Conservation (phyloP, 495 filamentous ascomycete species). For the Mycothermus thermophilus region DNA sequence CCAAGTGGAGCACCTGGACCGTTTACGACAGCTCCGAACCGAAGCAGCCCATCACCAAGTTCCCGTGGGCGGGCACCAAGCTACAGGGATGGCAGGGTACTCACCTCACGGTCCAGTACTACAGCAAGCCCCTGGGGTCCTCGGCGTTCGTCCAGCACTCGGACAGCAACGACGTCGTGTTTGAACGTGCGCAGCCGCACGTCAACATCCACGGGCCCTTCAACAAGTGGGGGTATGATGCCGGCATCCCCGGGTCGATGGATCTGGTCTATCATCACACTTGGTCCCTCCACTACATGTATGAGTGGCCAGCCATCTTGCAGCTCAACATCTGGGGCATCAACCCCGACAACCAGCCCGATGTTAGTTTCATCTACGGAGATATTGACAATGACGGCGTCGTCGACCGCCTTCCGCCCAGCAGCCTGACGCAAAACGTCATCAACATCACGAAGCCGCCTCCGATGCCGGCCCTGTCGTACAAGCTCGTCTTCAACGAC, state of each 20-base stretch:
- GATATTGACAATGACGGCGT: slow-evolving; percentile 34
- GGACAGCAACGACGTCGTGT: slow-evolving; percentile 32
- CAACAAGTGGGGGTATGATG: slow-evolving; percentile 57
- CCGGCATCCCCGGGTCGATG: slow-evolving; percentile 44
- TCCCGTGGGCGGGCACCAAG: slow-evolving; percentile 46
- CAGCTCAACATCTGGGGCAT: slow-evolving; percentile 60
- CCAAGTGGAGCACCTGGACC: slow-evolving; percentile 45
- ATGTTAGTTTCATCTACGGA: slow-evolving; percentile 29
- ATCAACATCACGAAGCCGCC: slow-evolving; percentile 50
- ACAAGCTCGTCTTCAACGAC: slow-evolving; percentile 45
- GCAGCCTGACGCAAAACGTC: slow-evolving; percentile 38
- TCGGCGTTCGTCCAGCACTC: slow-evolving; percentile 51
- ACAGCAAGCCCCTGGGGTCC: slow-evolving; percentile 48
- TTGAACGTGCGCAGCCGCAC: slow-evolving; percentile 46
- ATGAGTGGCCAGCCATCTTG: slow-evolving; percentile 50
- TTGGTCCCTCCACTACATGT: slow-evolving; percentile 50
- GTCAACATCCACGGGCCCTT: slow-evolving; percentile 47
- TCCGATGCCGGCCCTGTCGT: slow-evolving; percentile 41
- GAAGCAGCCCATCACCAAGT: slow-evolving; percentile 25
- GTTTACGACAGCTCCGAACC: slow-evolving; percentile 37
- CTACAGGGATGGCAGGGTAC: slow-evolving; percentile 50
- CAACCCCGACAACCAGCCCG: slow-evolving; percentile 49
- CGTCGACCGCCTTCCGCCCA: slow-evolving; percentile 51
- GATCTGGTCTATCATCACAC: slow-evolving; percentile 37
- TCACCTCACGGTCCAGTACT: slow-evolving; percentile 57